Conservation (phyloP, 1,284 basidiomycete species). For the Vanrija sp. region DNA sequence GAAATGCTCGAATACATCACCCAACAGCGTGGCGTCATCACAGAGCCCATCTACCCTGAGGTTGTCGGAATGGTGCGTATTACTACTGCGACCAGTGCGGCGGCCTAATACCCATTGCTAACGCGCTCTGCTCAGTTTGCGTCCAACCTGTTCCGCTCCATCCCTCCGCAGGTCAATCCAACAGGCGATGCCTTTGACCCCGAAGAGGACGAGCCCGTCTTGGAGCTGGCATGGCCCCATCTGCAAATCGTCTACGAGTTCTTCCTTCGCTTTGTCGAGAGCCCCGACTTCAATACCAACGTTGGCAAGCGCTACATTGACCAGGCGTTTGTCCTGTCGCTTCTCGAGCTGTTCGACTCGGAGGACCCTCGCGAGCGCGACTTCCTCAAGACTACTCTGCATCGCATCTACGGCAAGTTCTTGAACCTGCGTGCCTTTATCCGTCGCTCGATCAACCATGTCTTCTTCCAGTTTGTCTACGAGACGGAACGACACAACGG, state of each 20-base stretch:
- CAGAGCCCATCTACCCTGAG: constrained; percentile 97
- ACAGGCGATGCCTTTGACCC: constrained; percentile 98
- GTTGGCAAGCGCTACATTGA: constrained; percentile 97
- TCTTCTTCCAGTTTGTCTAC: constrained; percentile 99
- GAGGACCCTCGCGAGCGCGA: constrained; percentile 99
- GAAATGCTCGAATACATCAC: constrained; percentile 99
- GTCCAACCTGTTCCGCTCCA: constrained; percentile 96
- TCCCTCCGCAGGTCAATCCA: constrained; percentile 98
- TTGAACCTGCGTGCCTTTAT: constrained; percentile 98
- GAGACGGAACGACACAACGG: constrained; percentile 99
- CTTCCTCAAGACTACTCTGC: constrained; percentile 97
- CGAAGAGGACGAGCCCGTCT: constrained; percentile 97
- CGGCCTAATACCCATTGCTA: background rate
- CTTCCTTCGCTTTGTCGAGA: constrained; percentile 98
- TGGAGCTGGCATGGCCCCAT: constrained; percentile 99
- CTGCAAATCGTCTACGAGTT: constrained; percentile 99
- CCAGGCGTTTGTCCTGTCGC: constrained; percentile 89
- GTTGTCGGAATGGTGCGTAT: constrained; percentile 89
- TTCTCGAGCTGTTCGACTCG: constrained; percentile 97
- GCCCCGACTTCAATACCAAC: constrained; percentile 97
- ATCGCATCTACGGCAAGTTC: constrained; percentile 99
- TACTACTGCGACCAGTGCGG: background rate
- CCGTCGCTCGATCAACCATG: constrained; percentile 97
- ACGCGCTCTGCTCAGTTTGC: constrained; percentile 63
- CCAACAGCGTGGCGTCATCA: constrained; percentile 91